A percentile compares a stretch with the other conserved stretches of the same genome.
These are phyloP conservation scores for Psilocybe azurescens DNA, from an alignment of 768 basidiomycete species.

Conservation along the genomic window DNA sequence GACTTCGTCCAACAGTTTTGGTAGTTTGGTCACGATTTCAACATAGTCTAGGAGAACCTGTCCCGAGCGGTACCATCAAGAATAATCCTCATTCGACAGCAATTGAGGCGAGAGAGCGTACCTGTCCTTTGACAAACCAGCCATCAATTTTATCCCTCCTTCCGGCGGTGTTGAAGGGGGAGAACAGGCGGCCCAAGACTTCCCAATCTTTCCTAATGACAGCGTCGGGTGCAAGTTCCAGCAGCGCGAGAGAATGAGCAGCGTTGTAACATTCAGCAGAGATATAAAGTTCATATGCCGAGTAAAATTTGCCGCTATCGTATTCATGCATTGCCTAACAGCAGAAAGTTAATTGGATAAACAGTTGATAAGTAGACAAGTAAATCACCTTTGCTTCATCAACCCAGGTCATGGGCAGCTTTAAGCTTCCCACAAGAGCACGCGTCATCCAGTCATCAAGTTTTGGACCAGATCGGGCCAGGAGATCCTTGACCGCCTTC, in stretches of 20 bases:
- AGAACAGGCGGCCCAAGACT: constrained; percentile 73
- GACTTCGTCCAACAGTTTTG: constrained; percentile 50
- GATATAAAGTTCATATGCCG: constrained; percentile 80
- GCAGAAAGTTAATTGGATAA: constrained; percentile 5
- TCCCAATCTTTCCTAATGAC: constrained; percentile 70
- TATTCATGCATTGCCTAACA: constrained; percentile 70
- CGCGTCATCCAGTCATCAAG: constrained; percentile 77
- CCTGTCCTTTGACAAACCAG: constrained; percentile 89
- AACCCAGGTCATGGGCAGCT: constrained; percentile 88
- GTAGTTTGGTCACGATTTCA: constrained; percentile 63
- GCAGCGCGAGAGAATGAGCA: constrained; percentile 85
- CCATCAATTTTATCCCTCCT: constrained; percentile 57
- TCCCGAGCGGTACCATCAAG: not conserved
- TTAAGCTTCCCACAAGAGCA: constrained; percentile 75
- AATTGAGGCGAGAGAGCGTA: constrained; percentile 30
- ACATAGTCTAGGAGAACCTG: constrained; percentile 79
- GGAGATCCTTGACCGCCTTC: constrained; percentile 81
- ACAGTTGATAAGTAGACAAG: not conserved
- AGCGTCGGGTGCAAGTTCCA: constrained; percentile 89
- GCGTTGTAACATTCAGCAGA: constrained; percentile 69
- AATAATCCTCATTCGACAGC: no score
- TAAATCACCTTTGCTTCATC: constrained; percentile 79
- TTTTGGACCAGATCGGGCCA: constrained; percentile 68
- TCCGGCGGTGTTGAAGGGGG: constrained; percentile 54
- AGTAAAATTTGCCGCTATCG: constrained; percentile 63